Evolutionary conservation across 352 stramenopile genomes (phyloP), one percentile per base, ranked within the genome.

Genomic region (Globisporangium orthogonon): DNA sequence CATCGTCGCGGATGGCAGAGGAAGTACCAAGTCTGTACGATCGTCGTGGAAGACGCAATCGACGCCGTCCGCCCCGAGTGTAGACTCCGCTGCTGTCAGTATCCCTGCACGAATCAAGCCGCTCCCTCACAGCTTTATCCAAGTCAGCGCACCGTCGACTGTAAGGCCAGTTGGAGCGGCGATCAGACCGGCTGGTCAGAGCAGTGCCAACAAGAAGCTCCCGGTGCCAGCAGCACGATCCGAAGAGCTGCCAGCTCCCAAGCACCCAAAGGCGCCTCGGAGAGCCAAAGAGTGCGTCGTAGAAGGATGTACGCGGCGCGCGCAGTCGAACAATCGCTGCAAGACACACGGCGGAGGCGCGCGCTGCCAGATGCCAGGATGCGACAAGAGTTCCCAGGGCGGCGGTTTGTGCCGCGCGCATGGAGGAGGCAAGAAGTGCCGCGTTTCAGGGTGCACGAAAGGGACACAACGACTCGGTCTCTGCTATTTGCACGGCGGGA

Each of bases 401-500:
- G 83, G 81, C 13, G 83, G 83, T 0, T 68, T 89, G 4, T 86
- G 76, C 41, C 71, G 76, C 28, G 76, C 76, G 0, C 76, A 86
- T 31, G 76, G 76, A 5, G 83, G 80, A 33, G 83, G 83, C 23
- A 91, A 91, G 52, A 89, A 90, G 40, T 93, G 81, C 54, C 66
- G 77, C 14, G 62, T 88, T 0, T 54, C 69, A 23, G 80, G 78
- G 0, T 93, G 83, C 63, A 81, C 71, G 4, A 93, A 93, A 54
- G 83, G 81, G 23, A 91, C 83, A 0, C 83, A 93, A 48, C 75
- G 83, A 0, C 70, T 89, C 13, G 83, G 83, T 0, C 60, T 91
- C n/a, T 93, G 83, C 67, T 91, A 90, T 54, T 45, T 91, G 45
- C 83, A 93, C 52, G 81, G 83, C 23, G 83, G 80, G 28, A 89